Percentiles rank a stretch among this genome's conserved stretches.
phyloP scores from a whole-genome alignment of 2,329 filamentous ascomycete genomes.

The Tolypocladium amazonense region DNA sequence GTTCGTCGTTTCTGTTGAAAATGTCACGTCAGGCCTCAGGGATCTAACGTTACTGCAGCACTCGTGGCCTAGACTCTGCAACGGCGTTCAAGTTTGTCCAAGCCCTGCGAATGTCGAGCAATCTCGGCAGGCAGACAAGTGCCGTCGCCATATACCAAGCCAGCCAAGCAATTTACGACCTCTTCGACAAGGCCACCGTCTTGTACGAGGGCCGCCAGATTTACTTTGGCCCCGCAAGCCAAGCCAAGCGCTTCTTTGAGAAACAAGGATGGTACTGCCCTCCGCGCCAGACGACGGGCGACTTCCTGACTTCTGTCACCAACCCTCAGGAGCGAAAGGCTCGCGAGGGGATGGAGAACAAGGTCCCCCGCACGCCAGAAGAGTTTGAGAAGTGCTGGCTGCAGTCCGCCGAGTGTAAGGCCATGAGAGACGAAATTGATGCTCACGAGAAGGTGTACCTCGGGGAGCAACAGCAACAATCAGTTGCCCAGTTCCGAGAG shows the following conservation, averaged over 20 bases:
- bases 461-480: conserved; percentile 25
- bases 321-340: conserved; percentile 49
- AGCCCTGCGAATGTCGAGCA: conserved; percentile 52
- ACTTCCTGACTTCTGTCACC: conserved; percentile 61
- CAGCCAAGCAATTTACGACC: conserved; percentile 56
- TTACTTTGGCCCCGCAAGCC: conserved; percentile 54
- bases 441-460: conserved; percentile 36
- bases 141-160: conserved; percentile 65
- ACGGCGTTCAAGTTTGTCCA: conserved; percentile 66
- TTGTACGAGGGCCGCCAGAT: conserved; percentile 71
- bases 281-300: conserved; percentile 53
- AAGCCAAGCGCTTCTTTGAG: conserved; percentile 56
- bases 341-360: conserved; percentile 46
- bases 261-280: conserved; percentile 60
- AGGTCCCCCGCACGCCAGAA: conserved; percentile 56
- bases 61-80: conserved; percentile 60
- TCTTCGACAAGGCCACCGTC: conserved; percentile 66
- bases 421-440: conserved; percentile 36
- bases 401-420: conserved; percentile 31
- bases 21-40: not conserved
- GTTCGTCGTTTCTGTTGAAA: conserved; percentile 5
- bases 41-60: conserved; percentile 23
- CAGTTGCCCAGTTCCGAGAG: conserved; percentile 29
- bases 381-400: conserved; percentile 49
- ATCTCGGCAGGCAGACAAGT: conserved; percentile 51